These are phyloP conservation scores for Aspergillus sp. DNA, from an alignment of 2,329 filamentous ascomycete genomes.

Conservation along the genomic window DNA sequence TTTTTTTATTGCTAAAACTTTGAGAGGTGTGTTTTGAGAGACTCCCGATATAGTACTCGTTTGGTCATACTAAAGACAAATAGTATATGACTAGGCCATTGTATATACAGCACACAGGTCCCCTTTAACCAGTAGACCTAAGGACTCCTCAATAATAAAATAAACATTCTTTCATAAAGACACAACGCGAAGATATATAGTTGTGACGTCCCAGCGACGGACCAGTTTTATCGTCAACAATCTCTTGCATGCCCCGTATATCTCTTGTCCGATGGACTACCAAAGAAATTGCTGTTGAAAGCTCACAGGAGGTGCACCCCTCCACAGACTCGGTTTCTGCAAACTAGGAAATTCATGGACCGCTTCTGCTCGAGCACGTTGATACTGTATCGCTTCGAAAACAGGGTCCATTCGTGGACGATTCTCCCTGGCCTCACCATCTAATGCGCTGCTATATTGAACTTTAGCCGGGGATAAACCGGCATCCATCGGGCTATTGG, in stretches of 20 bases:
- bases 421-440: not conserved
- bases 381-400: conserved; percentile 3
- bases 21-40: too few species aligned
- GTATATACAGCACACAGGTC: not conserved
- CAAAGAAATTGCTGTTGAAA: conserved; percentile 39
- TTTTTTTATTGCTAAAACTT: too few species aligned
- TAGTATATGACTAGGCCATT: not conserved
- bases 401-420: not conserved
- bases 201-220: not conserved
- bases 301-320: conserved; percentile 31
- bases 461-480: not conserved
- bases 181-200: not conserved
- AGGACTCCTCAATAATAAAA: not conserved
- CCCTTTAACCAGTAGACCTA: not conserved
- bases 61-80: too few species aligned
- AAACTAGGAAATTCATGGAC: not conserved
- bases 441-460: not conserved
- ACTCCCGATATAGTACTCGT: too few species aligned
- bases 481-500: not conserved
- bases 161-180: not conserved
- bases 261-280: conserved; percentile 16
- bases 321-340: conserved; percentile 28
- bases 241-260: not conserved
- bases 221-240: not conserved
- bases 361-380: not conserved